A percentile compares a stretch with the other conserved stretches of the same genome.
Evolutionary conservation across 441 rosid species (phyloP).

Genomic region (Biscutella laevigata): DNA sequence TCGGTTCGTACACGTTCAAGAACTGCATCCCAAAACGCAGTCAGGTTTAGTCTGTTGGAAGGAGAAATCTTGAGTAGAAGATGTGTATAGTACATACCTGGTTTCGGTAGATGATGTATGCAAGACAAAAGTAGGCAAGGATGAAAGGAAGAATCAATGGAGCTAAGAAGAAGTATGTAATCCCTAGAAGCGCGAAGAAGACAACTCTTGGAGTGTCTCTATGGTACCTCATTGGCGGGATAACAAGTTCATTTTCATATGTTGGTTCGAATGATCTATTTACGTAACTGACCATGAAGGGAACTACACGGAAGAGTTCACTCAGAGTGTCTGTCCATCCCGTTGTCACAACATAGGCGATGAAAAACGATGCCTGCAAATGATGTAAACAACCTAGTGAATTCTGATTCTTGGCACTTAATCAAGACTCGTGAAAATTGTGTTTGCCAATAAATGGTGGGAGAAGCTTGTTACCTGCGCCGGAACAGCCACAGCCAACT

Average conservation of each 20-base stretch:
- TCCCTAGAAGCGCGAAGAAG: constrained; percentile 88
- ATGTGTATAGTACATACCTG: constrained; percentile 45
- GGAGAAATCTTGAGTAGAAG: not conserved
- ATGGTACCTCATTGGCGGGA: constrained; percentile 72
- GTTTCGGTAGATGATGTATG: constrained; percentile 70
- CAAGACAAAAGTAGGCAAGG: constrained; percentile 69
- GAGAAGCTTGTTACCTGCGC: constrained; percentile 59
- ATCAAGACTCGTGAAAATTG: not conserved
- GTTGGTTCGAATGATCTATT: constrained; percentile 43
- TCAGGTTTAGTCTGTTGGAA: not conserved
- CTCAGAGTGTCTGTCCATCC: constrained; percentile 90
- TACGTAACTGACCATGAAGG: constrained; percentile 46
- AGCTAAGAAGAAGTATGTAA: constrained; percentile 87
- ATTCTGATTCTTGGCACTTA: not conserved
- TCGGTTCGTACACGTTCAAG: constrained; percentile 70
- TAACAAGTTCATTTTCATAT: constrained; percentile 47
- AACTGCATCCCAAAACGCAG: constrained; percentile 45
- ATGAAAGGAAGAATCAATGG: constrained; percentile 92
- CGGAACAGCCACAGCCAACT: constrained; percentile 81
- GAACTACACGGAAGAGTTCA: constrained; percentile 80
- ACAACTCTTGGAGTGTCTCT: constrained; percentile 76
- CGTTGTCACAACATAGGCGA: constrained; percentile 92
- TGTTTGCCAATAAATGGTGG: not conserved
- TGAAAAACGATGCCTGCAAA: constrained; percentile 85
- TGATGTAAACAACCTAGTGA: constrained; percentile 2